Percentiles rank a stretch among this genome's conserved stretches.
Evolutionary conservation across 2,329 filamentous ascomycete species (phyloP).

Genomic region (Exophiala bonariae): DNA sequence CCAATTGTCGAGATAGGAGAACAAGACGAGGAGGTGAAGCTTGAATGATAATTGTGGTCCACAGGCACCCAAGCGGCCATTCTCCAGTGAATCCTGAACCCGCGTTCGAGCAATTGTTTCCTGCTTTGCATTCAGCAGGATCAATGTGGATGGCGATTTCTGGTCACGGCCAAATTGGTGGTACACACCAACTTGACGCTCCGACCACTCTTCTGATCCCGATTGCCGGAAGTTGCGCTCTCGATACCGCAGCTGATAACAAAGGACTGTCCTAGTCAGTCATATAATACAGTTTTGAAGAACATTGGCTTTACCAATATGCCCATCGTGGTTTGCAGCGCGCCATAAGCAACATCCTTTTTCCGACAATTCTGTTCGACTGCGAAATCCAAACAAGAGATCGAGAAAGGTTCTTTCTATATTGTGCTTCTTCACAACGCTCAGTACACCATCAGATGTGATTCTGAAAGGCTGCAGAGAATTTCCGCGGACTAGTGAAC

Average conservation of each 20-base stretch:
- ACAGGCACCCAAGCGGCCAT: neutral
- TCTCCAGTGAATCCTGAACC: neutral
- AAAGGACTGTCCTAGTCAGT: no score
- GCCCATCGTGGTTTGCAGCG: no score
- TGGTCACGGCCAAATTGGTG: neutral
- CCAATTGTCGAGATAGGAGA: slow-evolving; percentile 11
- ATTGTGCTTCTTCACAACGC: neutral
- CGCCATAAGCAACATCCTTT: neutral
- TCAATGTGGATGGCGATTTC: neutral
- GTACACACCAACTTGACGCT: slow-evolving; percentile 2
- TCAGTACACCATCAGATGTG: neutral
- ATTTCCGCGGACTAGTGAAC: neutral
- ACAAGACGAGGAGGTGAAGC: slow-evolving; percentile 7
- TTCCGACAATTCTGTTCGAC: neutral
- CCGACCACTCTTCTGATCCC: neutral
- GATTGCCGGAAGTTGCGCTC: neutral
- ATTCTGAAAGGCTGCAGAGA: neutral
- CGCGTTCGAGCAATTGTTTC: neutral
- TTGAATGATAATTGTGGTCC: neutral
- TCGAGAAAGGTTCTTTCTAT: neutral
- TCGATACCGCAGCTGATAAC: neutral
- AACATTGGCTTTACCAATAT: no score
- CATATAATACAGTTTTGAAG: no score
- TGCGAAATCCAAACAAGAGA: neutral
- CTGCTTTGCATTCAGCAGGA: neutral